Percentiles rank a stretch among this genome's conserved stretches.
Conservation (phyloP, 2,329 filamentous ascomycete species). For the Zymoseptoria ardabiliae region DNA sequence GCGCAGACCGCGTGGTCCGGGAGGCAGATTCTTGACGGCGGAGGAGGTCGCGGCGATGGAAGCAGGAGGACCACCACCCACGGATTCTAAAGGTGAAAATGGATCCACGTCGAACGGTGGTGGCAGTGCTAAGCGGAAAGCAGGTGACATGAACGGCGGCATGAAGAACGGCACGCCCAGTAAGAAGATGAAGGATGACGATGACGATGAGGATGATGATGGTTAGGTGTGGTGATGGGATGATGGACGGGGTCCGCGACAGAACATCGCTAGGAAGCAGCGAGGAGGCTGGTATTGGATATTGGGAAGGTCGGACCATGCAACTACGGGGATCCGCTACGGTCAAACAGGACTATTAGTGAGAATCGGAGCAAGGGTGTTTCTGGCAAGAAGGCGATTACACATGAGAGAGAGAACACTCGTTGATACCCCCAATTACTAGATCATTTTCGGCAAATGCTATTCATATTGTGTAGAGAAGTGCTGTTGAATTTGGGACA, state of each 20-base stretch:
- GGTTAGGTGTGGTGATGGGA: background rate
- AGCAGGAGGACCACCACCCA: constrained; percentile 45
- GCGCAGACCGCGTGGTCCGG: constrained; percentile 86
- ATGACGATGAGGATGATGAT: constrained; percentile 21
- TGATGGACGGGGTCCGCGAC: background rate
- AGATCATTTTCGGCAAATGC: background rate
- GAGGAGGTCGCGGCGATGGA: constrained; percentile 93
- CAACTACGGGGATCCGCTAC: background rate
- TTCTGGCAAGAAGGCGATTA: background rate
- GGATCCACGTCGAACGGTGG: constrained; percentile 13
- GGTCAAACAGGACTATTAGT: background rate
- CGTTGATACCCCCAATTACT: background rate
- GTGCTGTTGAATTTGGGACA: background rate
- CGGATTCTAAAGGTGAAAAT: constrained; percentile 34
- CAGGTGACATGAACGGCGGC: constrained; percentile 31
- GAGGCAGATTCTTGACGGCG: constrained; percentile 89
- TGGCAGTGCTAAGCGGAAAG: constrained; percentile 45
- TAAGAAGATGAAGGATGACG: constrained; percentile 32
- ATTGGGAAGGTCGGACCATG: background rate
- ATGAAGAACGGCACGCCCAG: constrained; percentile 21
- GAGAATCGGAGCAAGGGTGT: background rate
- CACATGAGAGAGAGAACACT: background rate
- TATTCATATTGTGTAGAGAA: background rate
- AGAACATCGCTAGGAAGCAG: background rate
- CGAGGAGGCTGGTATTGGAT: background rate